These are phyloP conservation scores for Pilobolus umbonatus DNA, from an alignment of 192 early-diverging fungal species.

Conservation along the genomic window DNA sequence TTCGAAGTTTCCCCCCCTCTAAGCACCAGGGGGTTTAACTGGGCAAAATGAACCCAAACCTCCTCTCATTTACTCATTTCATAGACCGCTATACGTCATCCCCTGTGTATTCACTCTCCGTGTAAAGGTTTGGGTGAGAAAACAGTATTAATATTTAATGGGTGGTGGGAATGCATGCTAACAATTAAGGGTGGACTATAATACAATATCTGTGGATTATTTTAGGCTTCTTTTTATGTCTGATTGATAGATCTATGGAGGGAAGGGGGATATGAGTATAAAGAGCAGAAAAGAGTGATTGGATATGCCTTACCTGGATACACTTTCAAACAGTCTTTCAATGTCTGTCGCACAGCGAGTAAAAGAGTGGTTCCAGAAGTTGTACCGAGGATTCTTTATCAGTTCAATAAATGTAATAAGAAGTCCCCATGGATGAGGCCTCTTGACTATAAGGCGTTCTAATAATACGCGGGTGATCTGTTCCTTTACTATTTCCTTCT, in stretches of 20 bases:
- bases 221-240: constrained; percentile 1
- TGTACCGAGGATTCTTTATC: constrained; percentile 79
- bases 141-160: too few relatives aligned
- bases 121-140: background rate
- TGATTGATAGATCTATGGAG: constrained; percentile 23
- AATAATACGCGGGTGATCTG: constrained; percentile 93
- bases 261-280: background rate
- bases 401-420: constrained; percentile 98
- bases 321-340: constrained; percentile 71
- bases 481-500: constrained; percentile 81
- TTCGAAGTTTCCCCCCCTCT: too few relatives aligned
- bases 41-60: background rate
- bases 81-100: background rate
- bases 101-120: background rate
- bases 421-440: constrained; percentile 96
- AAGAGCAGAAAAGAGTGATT: background rate
- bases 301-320: constrained; percentile 36
- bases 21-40: constrained; percentile 1
- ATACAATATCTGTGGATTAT: too few relatives aligned
- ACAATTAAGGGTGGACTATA: too few relatives aligned
- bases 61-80: too few relatives aligned
- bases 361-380: constrained; percentile 56
- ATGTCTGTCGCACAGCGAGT: constrained; percentile 72
- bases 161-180: too few relatives aligned
- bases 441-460: constrained; percentile 91